Evolutionary conservation across 2,329 filamentous ascomycete species (phyloP).

Genomic region (Chaetomium sp.): DNA sequence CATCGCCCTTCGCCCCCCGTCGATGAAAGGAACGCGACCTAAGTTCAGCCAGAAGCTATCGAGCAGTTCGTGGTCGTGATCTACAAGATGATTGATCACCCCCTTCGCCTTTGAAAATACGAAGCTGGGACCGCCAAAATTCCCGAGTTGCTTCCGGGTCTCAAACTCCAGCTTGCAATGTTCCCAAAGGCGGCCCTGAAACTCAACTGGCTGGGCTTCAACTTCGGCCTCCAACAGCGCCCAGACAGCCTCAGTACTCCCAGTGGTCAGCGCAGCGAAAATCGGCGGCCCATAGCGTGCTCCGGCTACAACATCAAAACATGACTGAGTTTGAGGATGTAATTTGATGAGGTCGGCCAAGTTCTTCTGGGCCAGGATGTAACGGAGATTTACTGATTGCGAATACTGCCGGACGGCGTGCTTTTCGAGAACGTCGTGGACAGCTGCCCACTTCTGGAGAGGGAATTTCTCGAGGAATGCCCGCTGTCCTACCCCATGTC

Average conservation of each 20-base stretch:
- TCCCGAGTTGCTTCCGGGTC: neutral
- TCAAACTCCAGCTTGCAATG: neutral
- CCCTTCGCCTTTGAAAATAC: neutral
- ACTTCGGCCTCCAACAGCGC: neutral
- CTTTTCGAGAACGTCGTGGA: neutral
- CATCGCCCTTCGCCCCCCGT: too few species aligned
- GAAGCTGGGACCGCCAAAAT: neutral
- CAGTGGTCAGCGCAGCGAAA: neutral
- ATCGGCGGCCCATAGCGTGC: neutral
- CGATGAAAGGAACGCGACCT: too few species aligned
- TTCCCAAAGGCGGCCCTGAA: neutral
- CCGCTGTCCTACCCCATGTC: neutral
- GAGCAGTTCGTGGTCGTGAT: neutral
- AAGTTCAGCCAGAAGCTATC: too few species aligned
- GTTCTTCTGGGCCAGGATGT: neutral
- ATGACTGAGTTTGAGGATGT: neutral
- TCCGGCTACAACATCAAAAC: neutral
- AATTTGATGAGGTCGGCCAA: neutral
- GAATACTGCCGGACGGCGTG: neutral
- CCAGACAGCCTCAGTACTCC: neutral
- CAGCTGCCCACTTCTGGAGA: neutral
- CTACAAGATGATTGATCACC: neutral
- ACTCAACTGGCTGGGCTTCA: neutral
- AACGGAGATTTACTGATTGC: neutral
- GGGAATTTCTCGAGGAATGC: conserved; percentile 2